Conservation (phyloP, 1,284 basidiomycete genomes). For the Grifola frondosa region DNA sequence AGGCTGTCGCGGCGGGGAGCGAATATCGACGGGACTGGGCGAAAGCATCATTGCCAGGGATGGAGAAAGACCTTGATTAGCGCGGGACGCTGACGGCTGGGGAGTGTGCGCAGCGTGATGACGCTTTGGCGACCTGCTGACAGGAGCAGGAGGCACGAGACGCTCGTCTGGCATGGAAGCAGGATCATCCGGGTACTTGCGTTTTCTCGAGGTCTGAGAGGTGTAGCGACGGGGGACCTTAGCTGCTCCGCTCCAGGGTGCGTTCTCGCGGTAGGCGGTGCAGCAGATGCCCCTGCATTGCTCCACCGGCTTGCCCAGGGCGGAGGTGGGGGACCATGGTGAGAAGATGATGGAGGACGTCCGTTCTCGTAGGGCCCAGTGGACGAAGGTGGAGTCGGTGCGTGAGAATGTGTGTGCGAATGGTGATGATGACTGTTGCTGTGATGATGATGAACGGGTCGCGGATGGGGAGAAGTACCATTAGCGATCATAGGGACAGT, state of each 20-base stretch:
- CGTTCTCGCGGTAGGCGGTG: slow-evolving; percentile 26
- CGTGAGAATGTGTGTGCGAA: slow-evolving; percentile 15
- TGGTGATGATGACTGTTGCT: slow-evolving; percentile 32
- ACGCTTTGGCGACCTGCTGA: slow-evolving; percentile 22
- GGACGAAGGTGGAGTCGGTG: slow-evolving; percentile 27
- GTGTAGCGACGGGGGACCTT: slow-evolving; percentile 22
- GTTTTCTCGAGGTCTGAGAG: slow-evolving; percentile 37
- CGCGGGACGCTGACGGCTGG: slow-evolving; percentile 14
- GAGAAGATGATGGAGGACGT: slow-evolving; percentile 16
- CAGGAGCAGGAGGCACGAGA: slow-evolving; percentile 18
- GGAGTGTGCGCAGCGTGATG: slow-evolving; percentile 24
- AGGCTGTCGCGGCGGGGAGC: slow-evolving; percentile 23
- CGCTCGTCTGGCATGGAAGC: slow-evolving; percentile 22
- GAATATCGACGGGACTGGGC: slow-evolving; percentile 24
- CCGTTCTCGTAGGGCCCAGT: slow-evolving; percentile 33
- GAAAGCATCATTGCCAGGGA: slow-evolving; percentile 36
- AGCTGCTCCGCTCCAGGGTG: slow-evolving; percentile 18
- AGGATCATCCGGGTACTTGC: slow-evolving; percentile 44
- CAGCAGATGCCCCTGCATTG: slow-evolving; percentile 31
- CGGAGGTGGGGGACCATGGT: slow-evolving; percentile 49
- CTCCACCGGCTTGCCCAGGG: slow-evolving; percentile 63
- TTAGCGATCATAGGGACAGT: slow-evolving; percentile 37
- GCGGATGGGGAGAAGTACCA: slow-evolving; percentile 28
- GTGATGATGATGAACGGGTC: slow-evolving; percentile 27
- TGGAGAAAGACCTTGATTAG: slow-evolving; percentile 28